Evolutionary conservation across 805 yeast genomes (phyloP), one percentile per base, ranked within the genome.

Genomic region (Pichia cephalocereana): DNA sequence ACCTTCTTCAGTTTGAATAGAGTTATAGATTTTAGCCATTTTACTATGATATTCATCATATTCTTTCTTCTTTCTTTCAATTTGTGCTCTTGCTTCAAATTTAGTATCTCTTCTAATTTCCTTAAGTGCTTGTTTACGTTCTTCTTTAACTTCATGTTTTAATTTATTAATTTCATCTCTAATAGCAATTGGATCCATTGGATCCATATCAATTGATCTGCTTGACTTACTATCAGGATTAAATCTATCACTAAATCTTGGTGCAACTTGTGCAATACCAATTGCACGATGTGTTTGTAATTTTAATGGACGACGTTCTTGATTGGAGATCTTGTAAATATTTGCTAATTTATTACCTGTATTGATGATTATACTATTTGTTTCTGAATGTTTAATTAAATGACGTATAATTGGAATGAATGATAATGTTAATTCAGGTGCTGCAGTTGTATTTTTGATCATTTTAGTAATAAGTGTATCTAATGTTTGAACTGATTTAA

Each of bases 201-300:
- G 49, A 38, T 52, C 55, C 45, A 50, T 47, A 45, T 50, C 39
- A 40, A 41, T 40, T 11, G 53, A 41, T 38, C 50, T 49, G 1
- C 45, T 41, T 9, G 95, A 86, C 70, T 86, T 90, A 78, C 82
- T 86, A 62, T 88, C 96, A 48, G 96, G 96, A 69, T 90, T 91
- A 77, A 83, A 93, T 72, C 89, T 88, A 60, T 88, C 98, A 68
- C 91, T 97, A 64, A 84, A 93, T 67, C 86, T 82, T 54, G 99
- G 99, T 37, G 89, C 84, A 59, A 76, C 77, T 2, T 96, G 77
- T 39, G 89, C 82, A 60, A 93, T 85, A 4, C 96, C 85, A 48
- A 93, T 62, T 26, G 95, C 88, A 60, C 77, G 79, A 70, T 90
- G 97, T 8, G 77, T 69, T 68, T 93, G 99, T 53, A 93, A 73